Evolutionary conservation across 2,329 filamentous ascomycete species (phyloP).

Genomic region (Eurotiales sp.): DNA sequence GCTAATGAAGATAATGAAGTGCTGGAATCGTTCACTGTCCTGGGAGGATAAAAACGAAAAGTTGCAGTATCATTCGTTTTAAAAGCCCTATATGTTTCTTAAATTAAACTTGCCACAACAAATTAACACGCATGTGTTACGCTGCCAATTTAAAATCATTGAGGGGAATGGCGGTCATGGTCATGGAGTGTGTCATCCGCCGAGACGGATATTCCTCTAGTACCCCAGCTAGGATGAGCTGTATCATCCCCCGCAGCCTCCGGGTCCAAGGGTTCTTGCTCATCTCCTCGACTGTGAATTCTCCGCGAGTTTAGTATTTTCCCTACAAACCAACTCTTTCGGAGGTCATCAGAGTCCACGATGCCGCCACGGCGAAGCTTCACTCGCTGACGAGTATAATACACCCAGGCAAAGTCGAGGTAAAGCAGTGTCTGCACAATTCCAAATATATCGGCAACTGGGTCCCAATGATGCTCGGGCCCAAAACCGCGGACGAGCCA

Average conservation of each 20-base stretch:
- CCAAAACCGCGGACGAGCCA: conserved; percentile 73
- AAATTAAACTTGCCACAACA: too few relatives aligned
- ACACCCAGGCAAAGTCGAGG: conserved; percentile 94
- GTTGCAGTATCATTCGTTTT: too few relatives aligned
- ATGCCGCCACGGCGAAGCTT: conserved; percentile 86
- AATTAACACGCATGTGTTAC: background rate
- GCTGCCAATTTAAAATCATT: too few relatives aligned
- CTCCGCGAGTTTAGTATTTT: conserved; percentile 62
- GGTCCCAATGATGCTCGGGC: conserved; percentile 58
- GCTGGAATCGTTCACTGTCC: too few relatives aligned
- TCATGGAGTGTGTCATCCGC: conserved; percentile 51
- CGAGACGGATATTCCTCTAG: conserved; percentile 56
- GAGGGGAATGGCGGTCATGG: conserved; percentile 2
- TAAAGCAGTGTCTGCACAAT: conserved; percentile 86
- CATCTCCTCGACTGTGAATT: conserved; percentile 29
- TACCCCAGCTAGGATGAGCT: conserved; percentile 51
- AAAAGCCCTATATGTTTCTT: too few relatives aligned
- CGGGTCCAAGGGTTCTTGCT: conserved; percentile 34
- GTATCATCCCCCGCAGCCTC: conserved; percentile 27
- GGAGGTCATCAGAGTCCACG: conserved; percentile 84
- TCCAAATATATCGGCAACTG: conserved; percentile 78
- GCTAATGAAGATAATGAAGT: too few relatives aligned
- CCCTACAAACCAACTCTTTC: conserved; percentile 77
- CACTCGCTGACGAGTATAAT: conserved; percentile 87
- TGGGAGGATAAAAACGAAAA: too few relatives aligned